A percentile compares a stretch with the other conserved stretches of the same genome.
phyloP scores from a whole-genome alignment of 345 rosid species.

The Populus nigra region DNA sequence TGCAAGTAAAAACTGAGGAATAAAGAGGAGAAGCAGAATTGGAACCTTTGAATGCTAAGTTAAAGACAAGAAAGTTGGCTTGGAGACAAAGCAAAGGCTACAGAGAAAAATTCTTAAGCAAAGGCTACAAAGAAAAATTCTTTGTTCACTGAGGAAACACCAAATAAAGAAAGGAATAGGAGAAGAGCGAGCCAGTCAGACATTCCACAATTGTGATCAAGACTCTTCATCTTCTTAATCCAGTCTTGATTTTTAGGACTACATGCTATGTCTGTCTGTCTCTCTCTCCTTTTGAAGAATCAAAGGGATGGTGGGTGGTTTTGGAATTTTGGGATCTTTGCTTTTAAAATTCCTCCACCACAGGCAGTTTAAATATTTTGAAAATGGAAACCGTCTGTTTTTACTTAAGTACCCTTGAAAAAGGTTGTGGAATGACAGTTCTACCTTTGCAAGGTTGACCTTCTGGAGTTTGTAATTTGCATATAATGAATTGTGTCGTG shows the following conservation, averaged over 20 bases:
- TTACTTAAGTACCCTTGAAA: background rate
- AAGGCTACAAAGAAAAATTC: constrained; percentile 24
- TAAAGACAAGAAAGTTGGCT: constrained; percentile 39
- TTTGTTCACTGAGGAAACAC: background rate
- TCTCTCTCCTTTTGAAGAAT: background rate
- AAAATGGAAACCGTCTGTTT: background rate
- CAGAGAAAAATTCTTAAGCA: constrained; percentile 40
- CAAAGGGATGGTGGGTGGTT: background rate
- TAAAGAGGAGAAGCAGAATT: too few species aligned
- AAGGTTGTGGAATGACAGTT: background rate
- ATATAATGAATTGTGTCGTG: too few species aligned
- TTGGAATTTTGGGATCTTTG: background rate
- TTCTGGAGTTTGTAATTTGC: background rate
- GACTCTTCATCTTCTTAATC: too few species aligned
- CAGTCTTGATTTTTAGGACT: too few species aligned
- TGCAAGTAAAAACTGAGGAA: too few species aligned
- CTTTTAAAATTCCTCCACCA: background rate
- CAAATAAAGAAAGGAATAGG: background rate
- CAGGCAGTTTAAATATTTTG: background rate
- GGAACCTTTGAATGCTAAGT: background rate
- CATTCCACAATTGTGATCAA: too few species aligned
- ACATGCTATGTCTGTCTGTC: background rate
- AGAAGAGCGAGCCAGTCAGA: background rate
- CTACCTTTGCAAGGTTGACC: background rate
- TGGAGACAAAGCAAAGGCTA: constrained; percentile 50